Percentiles rank a stretch among this genome's conserved stretches.
These are phyloP conservation scores for Aspergillus hiratsukae DNA, from an alignment of 2,329 filamentous ascomycete genomes.

Conservation along the genomic window DNA sequence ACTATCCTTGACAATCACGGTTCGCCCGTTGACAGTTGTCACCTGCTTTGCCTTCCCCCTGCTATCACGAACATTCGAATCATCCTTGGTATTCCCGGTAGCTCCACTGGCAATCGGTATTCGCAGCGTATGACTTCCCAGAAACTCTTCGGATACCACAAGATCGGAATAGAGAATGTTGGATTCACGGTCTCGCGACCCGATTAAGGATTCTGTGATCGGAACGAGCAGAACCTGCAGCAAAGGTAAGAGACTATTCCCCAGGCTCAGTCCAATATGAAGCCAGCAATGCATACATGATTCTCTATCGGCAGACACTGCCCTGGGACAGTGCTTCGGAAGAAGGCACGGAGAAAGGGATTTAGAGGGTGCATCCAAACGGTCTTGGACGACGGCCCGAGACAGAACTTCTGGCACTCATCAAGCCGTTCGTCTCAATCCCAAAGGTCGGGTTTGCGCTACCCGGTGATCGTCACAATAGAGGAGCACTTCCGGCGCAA, in stretches of 20 bases:
- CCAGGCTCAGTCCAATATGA: constrained; percentile 9
- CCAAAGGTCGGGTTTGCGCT: constrained; percentile 20
- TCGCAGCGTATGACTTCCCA: constrained; percentile 92
- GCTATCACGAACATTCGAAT: constrained; percentile 71
- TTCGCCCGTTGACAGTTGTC: constrained; percentile 85
- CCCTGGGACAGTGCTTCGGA: constrained; percentile 85
- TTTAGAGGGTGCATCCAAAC: constrained; percentile 96
- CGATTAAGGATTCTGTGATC: constrained; percentile 84
- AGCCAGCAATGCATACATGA: constrained; percentile 52
- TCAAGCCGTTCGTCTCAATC: constrained; percentile 31
- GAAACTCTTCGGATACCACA: constrained; percentile 85
- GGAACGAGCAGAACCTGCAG: constrained; percentile 81
- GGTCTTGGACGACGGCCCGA: constrained; percentile 39
- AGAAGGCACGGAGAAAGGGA: constrained; percentile 97
- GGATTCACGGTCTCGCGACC: constrained; percentile 80
- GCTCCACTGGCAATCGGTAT: constrained; percentile 57
- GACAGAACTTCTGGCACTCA: constrained; percentile 30
- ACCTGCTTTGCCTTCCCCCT: constrained; percentile 93
- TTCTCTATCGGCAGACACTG: constrained; percentile 91
- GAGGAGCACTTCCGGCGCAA: constrained; percentile 31
- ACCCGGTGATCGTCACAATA: constrained; percentile 22
- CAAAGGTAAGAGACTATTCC: constrained; percentile 8
- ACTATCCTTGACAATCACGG: constrained; percentile 88
- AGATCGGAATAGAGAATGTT: constrained; percentile 73
- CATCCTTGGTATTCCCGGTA: constrained; percentile 46